Evolutionary conservation across 495 filamentous ascomycete species (phyloP), one percentile per base, ranked within the genome.

Genomic region (Neurospora pannonica): DNA sequence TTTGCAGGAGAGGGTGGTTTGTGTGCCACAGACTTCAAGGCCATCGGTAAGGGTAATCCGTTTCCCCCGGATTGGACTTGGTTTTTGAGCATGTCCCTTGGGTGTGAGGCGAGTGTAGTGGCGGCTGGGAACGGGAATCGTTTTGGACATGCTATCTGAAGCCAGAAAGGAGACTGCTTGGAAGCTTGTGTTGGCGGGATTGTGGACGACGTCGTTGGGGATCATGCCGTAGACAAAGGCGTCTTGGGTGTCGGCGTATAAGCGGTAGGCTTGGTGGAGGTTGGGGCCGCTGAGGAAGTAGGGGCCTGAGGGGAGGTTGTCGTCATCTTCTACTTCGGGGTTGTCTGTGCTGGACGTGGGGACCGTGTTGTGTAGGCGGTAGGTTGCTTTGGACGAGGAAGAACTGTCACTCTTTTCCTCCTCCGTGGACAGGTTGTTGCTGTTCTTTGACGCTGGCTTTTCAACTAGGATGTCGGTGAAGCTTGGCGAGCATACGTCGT

Each of bases 401-500:
- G 46, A 24, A 10, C n/a, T 5, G 19, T 0, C 40, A 19, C 19
- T 6, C 17, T 42, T 42, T 42, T n/a, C n/a, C n/a, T 42, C 7
- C 40, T 42, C 40, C 17, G 15, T 42, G 40, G n/a, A 46, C 1
- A 46, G 42, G 42, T 7, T 6, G 10, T 2, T 54, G n/a, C 5
- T 24, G 21, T 54, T 13, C 11, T 13, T 54, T 3, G 54, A 38
- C n/a, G n/a, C n/a, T 11, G 74, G 74, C 62, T 75, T 75, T 8
- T 89, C 71, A 79, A 89, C 71, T 82, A 83, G 72, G 79, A 89
- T 79, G 81, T 88, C 19, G 83, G 86, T 43, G 88, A 88, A 80
- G 85, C 88, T 54, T 28, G 88, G 17, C 85, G 82, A 74, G 83
- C 82, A 78, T 82, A 86, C 75, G 79, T 87, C 72, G 21, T 73